Evolutionary conservation across 768 basidiomycete species (phyloP).

Genomic region (Russula vinacea): DNA sequence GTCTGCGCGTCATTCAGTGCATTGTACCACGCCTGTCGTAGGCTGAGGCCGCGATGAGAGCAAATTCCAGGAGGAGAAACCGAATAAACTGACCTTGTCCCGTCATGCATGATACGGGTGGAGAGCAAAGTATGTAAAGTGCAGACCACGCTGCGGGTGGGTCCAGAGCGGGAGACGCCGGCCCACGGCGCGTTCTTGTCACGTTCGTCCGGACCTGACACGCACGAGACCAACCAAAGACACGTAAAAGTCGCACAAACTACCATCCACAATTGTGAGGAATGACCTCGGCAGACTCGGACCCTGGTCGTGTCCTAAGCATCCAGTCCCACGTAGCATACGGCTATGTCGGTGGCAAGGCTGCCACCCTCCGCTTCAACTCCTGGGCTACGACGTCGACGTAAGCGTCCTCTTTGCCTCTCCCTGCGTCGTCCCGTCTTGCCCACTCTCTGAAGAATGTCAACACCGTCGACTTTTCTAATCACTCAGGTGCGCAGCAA

Average conservation of each 20-base stretch:
- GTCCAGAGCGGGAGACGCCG: no score
- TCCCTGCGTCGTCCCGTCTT: slow-evolving; percentile 1
- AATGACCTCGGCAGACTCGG: slow-evolving; percentile 16
- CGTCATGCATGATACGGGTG: slow-evolving; percentile 42
- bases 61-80: slow-evolving; percentile 23
- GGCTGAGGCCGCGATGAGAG: slow-evolving; percentile 41
- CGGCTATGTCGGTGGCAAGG: slow-evolving; percentile 90
- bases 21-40: slow-evolving; percentile 78
- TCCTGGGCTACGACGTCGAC: slow-evolving; percentile 93
- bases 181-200: slow-evolving; percentile 20
- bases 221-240: no score
- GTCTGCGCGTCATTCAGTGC: slow-evolving; percentile 72
- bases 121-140: slow-evolving; percentile 1
- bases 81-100: slow-evolving; percentile 46
- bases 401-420: slow-evolving; percentile 44
- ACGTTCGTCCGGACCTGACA: slow-evolving; percentile 5
- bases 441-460: slow-evolving; percentile 51
- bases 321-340: slow-evolving; percentile 92
- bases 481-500: slow-evolving; percentile 73
- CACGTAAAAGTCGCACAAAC: not conserved
- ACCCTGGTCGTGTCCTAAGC: slow-evolving; percentile 65
- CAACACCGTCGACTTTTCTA: slow-evolving; percentile 93
- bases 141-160: slow-evolving; percentile 12
- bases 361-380: slow-evolving; percentile 75
- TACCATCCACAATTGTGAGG: not conserved